Evolutionary conservation across 768 basidiomycete species (phyloP), one percentile per base, ranked within the genome.

Genomic region (Tricholoma sp.): DNA sequence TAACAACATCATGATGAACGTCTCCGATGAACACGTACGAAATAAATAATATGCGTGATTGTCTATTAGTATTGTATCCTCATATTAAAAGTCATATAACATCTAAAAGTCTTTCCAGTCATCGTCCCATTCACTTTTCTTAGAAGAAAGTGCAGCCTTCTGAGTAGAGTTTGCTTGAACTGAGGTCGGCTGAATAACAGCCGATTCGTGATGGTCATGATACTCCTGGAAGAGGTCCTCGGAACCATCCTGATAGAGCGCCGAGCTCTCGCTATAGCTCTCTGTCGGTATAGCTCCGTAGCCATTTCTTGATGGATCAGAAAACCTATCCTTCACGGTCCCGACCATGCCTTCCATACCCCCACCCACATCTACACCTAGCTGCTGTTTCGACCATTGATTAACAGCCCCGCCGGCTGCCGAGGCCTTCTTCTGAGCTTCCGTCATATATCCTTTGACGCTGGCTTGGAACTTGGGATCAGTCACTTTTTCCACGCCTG

Each of bases 361-460:
- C 63, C 82, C 87, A 52, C 82, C 91, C 7, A 96, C 88, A 68
- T 98, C 94, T 3, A 95, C 86, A 9, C 95, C 95, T 52, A 85
- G 78, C 68, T 84, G 86, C 47, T 71, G 69, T 72, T 84, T 91
- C 20, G 85, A 82, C 89, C 91, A 91, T 61, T 85, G 76, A 63
- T 91, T 92, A 8, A 86, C 89, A 1, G 79, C 72, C 52, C 73
- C 78, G 17, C 89, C 87, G 10, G 81, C 84, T 0, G 73, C 69
- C 4, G 79, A 79, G 33, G 90, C 89, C 55, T 74, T 79, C 64
- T 80, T 84, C 61, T 84, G 80, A 6, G 87, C 86, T 64, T 86
- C 85, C 20, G 76, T 72, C 65, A 89, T 80, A 68, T 92, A 91
- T 13, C 84, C 85, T 61, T 78, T 80, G 51, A 95, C 81, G 54